Base-by-base conservation (phyloP, 2,329 filamentous ascomycete genomes). In the Penicillium sclerotigenum region DNA sequence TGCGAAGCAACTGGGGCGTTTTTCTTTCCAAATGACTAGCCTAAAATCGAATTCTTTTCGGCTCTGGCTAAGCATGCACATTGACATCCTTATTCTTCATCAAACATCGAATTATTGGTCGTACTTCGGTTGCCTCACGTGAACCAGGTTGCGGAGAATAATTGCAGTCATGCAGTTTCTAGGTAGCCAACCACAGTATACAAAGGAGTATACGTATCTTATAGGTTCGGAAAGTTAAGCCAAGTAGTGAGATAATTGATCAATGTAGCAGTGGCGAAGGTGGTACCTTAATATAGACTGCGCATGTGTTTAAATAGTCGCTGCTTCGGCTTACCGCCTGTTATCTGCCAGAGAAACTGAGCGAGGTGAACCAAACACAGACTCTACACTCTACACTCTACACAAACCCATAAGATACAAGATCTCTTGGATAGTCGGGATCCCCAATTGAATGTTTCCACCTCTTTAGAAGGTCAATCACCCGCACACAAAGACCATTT, bases 1-100 rank as follows among this genome's bases (percentile, higher is more conserved):
- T 57, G 37, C 26, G 45, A 53, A 55, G 55, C 51, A 56, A 50
- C 53, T 28, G 41, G 55, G 59, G 61, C 61, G 53, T 62, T 59
- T 59, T 52, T 24, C 40, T 46, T 45, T 47, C 43, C 22, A 26
- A 36, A 38, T 18, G 33, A 11, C 33, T 48, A 46, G 9, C 13
- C n/a, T 38, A 33, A 34, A 50, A 26, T 54, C 33, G 33, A 49
- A 3, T 38, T 48, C 11, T 22, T 11, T 41, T 34, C 33, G 20
- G 52, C 36, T 37, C 29, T 33, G 28, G 22, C 24, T 42, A 42
- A 52, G 29, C 37, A 34, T 11, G 4, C 20, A 45, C 20, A 26
- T 18, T 8, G 2, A n/a, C 14, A 14, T 33, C 14, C 40, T 26
- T 14, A 18, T 22, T 28, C 31, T 29, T 20, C 40, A 42, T 26